These are phyloP conservation scores for Ichthyophonus hoferi DNA, from an alignment of 208 protist genomes.

Conservation along the genomic window DNA sequence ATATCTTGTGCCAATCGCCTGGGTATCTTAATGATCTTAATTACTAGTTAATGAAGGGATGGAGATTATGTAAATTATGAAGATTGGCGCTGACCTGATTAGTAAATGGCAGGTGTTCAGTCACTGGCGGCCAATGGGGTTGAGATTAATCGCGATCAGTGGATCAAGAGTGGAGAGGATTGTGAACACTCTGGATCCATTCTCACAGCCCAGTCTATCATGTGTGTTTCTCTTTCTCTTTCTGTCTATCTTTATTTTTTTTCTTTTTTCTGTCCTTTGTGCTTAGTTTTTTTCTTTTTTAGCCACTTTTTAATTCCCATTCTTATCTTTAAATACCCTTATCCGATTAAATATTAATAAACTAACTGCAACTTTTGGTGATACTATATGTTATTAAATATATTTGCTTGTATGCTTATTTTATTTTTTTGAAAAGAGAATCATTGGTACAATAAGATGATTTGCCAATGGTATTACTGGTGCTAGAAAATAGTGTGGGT, in stretches of 20 bases:
- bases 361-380: background rate
- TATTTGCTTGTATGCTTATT: background rate
- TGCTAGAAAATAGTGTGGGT: too few relatives aligned
- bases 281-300: too few relatives aligned
- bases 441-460: background rate
- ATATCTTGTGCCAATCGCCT: too few relatives aligned
- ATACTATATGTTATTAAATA: background rate
- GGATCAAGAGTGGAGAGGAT: slow-evolving; percentile 72
- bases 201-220: slow-evolving; percentile 55
- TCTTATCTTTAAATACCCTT: too few relatives aligned
- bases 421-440: background rate
- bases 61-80: too few relatives aligned
- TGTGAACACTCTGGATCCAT: slow-evolving; percentile 57
- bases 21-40: too few relatives aligned
- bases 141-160: slow-evolving; percentile 68
- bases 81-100: too few relatives aligned
- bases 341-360: too few relatives aligned
- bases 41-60: too few relatives aligned
- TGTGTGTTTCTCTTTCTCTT: background rate
- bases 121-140: slow-evolving; percentile 51
- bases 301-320: too few relatives aligned
- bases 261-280: too few relatives aligned
- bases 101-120: slow-evolving; percentile 41
- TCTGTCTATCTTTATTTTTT: background rate
- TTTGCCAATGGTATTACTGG: too few relatives aligned